Evolutionary conservation across 1,139 yeast genomes (phyloP).

Genomic region (Geotrichum carabidarum): DNA sequence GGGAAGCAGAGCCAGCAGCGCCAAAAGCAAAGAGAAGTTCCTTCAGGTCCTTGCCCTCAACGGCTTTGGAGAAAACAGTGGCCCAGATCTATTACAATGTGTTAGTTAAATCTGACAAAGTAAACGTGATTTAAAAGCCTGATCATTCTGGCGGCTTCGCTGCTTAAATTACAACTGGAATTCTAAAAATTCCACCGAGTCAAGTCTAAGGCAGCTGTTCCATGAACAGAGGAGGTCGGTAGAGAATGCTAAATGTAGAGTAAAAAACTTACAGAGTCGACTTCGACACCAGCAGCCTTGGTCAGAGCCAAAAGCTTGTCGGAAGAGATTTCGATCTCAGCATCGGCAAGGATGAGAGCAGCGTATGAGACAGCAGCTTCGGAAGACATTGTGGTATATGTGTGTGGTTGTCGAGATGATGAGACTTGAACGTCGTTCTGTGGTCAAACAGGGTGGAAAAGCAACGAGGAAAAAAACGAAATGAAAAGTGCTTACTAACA

Average conservation of each 20-base stretch:
- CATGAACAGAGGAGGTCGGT: no score
- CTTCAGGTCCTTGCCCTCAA: conserved; percentile 94
- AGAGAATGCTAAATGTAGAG: no score
- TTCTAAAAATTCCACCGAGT: no score
- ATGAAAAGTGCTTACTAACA: neutral
- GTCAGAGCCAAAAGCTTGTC: conserved; percentile 80
- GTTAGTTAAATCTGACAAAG: neutral
- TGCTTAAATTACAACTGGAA: no score
- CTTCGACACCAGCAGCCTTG: conserved; percentile 82
- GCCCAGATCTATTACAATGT: conserved; percentile 64
- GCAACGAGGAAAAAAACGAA: neutral
- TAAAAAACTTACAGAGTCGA: conserved; percentile 53
- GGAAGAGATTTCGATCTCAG: conserved; percentile 85
- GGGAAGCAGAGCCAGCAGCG: conserved; percentile 61
- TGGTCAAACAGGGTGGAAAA: neutral
- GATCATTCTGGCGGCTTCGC: no score
- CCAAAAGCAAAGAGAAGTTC: conserved; percentile 80
- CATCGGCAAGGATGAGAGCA: conserved; percentile 94
- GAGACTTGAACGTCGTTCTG: conserved; percentile 5
- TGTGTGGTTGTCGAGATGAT: conserved; percentile 1
- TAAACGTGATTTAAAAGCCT: neutral
- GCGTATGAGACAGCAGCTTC: conserved; percentile 50
- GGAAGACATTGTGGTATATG: conserved; percentile 28
- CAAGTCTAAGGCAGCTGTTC: no score
- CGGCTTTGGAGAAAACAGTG: conserved; percentile 91